phyloP scores from a whole-genome alignment of 1,284 basidiomycete species.

The Stereum hirsutum region DNA sequence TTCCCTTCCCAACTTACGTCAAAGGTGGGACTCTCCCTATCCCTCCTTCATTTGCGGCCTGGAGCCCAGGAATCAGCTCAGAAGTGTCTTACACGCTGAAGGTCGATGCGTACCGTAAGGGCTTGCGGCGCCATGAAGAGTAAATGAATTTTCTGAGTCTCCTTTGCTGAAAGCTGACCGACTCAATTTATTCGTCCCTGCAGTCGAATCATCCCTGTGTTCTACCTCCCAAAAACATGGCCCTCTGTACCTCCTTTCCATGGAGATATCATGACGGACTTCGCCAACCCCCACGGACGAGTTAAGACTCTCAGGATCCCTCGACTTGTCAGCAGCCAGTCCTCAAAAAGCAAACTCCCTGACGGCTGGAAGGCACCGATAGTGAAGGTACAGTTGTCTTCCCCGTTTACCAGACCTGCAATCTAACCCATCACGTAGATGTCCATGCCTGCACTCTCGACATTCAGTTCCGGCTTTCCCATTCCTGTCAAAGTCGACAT shows the following conservation, averaged over 20 bases:
- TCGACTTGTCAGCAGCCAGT: no score
- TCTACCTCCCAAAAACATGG: constrained; percentile 26
- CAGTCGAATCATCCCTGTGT: constrained; percentile 7
- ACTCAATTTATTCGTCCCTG: constrained; percentile 9
- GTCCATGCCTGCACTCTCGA: constrained; percentile 25
- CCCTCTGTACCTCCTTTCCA: constrained; percentile 19
- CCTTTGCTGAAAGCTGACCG: constrained; percentile 1
- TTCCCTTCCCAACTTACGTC: constrained; percentile 28
- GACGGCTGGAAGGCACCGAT: no score
- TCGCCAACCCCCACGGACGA: no score
- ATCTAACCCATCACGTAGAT: constrained; percentile 22
- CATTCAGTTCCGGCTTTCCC: constrained; percentile 30
- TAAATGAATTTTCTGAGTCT: constrained; percentile 19
- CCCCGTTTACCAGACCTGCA: no score
- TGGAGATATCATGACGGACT: constrained; percentile 13
- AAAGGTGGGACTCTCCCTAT: constrained; percentile 19
- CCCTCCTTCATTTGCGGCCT: constrained; percentile 30
- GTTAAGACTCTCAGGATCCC: no score
- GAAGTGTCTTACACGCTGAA: constrained; percentile 30
- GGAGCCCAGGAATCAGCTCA: constrained; percentile 26
- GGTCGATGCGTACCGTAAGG: constrained; percentile 31
- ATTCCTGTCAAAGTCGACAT: constrained; percentile 32
- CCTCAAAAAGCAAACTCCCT: no score
- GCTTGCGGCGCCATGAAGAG: constrained; percentile 30
- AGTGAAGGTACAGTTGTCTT: no score